Conservation (phyloP, 2,329 filamentous ascomycete species). For the Fusarium tupiense region DNA sequence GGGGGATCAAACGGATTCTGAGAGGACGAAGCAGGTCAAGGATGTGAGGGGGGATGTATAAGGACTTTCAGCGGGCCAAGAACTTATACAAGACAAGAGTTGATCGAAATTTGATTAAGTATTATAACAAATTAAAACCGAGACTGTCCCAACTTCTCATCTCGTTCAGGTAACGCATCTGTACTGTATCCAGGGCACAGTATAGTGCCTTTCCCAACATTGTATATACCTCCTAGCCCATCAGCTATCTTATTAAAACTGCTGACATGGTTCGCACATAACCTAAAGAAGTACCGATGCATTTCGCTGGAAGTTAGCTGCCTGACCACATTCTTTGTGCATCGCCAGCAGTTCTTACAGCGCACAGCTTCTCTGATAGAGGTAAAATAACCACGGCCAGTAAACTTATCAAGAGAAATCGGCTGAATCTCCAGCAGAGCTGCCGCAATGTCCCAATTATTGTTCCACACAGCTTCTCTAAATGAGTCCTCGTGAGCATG, state of each 20-base stretch:
- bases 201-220: not conserved
- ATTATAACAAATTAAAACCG: not conserved
- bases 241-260: accelerated
- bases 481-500: not conserved
- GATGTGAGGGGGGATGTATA: slow-evolving; percentile 21
- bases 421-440: not conserved
- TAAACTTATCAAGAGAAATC: accelerated
- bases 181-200: not conserved
- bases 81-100: accelerated
- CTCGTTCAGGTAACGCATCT: not conserved
- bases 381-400: accelerated
- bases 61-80: no score
- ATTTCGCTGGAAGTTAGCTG: not conserved
- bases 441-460: not conserved
- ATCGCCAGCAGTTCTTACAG: not conserved
- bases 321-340: not conserved
- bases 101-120: not conserved
- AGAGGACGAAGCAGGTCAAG: slow-evolving; percentile 35
- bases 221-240: not conserved
- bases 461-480: not conserved
- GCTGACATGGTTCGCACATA: not conserved
- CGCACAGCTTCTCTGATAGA: not conserved
- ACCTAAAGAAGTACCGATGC: not conserved
- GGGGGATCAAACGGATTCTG: slow-evolving; percentile 38
- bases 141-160: accelerated